Evolutionary conservation across 1,284 basidiomycete species (phyloP).

Genomic region (Chalciporus piperatoides): DNA sequence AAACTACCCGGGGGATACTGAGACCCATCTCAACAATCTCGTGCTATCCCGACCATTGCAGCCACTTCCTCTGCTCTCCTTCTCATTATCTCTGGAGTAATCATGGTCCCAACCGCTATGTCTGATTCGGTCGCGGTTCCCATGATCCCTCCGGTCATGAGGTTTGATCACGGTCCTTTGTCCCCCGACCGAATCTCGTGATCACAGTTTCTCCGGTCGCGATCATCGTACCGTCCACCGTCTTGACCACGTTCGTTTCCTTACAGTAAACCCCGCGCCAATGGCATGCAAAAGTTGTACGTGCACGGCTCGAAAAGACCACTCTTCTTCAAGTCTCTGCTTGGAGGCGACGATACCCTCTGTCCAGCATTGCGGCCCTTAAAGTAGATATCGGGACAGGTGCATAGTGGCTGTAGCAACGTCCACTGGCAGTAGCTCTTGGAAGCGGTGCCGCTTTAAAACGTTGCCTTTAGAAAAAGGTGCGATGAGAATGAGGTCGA

Average conservation of each 20-base stretch:
- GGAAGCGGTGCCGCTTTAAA: constrained; percentile 64
- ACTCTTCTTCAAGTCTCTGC: constrained; percentile 49
- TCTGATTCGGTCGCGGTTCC: constrained; percentile 19
- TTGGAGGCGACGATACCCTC: constrained; percentile 70
- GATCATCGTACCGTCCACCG: constrained; percentile 21
- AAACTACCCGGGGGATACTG: not conserved
- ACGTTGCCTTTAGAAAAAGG: constrained; percentile 74
- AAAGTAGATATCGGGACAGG: constrained; percentile 92
- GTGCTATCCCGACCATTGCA: constrained; percentile 17
- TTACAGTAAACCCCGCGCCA: too few relatives aligned
- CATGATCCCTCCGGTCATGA: constrained; percentile 23
- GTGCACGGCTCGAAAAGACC: constrained; percentile 68
- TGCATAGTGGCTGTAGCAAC: constrained; percentile 77
- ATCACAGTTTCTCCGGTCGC: constrained; percentile 30
- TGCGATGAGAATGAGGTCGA: constrained; percentile 54
- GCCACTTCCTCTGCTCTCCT: constrained; percentile 11
- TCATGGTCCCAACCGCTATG: constrained; percentile 26
- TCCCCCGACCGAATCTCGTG: constrained; percentile 10
- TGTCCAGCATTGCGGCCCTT: constrained; percentile 90
- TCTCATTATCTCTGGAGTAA: constrained; percentile 28
- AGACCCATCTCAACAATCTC: constrained; percentile 15
- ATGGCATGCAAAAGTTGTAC: too few relatives aligned
- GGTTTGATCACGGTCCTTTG: constrained; percentile 15
- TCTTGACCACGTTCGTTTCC: constrained; percentile 3
- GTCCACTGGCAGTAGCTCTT: too few relatives aligned